phyloP scores from a whole-genome alignment of 1,284 basidiomycete genomes.

The Peniophora sp. region DNA sequence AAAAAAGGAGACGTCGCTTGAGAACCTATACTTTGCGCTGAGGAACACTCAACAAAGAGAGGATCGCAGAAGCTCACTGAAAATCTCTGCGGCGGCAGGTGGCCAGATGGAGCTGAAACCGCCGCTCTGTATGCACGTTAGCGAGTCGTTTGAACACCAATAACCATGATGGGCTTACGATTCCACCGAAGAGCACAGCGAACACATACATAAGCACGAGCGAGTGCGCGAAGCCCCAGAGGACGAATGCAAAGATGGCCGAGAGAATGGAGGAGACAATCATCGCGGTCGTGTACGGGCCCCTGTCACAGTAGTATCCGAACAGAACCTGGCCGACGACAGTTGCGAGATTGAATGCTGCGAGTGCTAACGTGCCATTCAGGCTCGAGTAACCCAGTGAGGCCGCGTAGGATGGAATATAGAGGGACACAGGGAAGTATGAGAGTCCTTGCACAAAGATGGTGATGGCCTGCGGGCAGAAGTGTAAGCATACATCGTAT shows the following conservation, averaged over 20 bases:
- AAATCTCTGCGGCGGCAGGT: conserved; percentile 1
- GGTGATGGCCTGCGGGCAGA: conserved; percentile 13
- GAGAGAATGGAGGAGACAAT: not conserved
- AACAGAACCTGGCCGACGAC: conserved; percentile 3
- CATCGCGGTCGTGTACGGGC: conserved; percentile 2
- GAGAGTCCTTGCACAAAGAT: conserved; percentile 19
- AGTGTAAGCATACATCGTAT: too few relatives aligned
- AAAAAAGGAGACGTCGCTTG: not conserved
- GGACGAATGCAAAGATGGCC: not conserved
- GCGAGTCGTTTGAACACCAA: too few relatives aligned
- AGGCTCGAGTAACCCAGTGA: conserved; percentile 1
- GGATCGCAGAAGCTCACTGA: not conserved
- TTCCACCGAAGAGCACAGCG: conserved; percentile 1
- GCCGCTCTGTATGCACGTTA: not conserved
- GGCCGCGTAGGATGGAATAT: conserved; percentile 11
- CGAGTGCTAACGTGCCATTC: conserved; percentile 1
- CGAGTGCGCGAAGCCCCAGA: conserved; percentile 2
- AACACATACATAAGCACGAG: conserved; percentile 2
- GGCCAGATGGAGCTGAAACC: conserved; percentile 5
- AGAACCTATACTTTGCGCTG: not conserved
- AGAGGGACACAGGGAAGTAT: conserved; percentile 21
- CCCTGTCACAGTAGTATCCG: conserved; percentile 3
- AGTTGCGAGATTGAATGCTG: conserved; percentile 3
- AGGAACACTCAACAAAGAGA: not conserved
- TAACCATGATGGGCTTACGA: not conserved